Evolutionary conservation across 2,329 filamentous ascomycete species (phyloP).

Genomic region (Tolypocladium sp.): DNA sequence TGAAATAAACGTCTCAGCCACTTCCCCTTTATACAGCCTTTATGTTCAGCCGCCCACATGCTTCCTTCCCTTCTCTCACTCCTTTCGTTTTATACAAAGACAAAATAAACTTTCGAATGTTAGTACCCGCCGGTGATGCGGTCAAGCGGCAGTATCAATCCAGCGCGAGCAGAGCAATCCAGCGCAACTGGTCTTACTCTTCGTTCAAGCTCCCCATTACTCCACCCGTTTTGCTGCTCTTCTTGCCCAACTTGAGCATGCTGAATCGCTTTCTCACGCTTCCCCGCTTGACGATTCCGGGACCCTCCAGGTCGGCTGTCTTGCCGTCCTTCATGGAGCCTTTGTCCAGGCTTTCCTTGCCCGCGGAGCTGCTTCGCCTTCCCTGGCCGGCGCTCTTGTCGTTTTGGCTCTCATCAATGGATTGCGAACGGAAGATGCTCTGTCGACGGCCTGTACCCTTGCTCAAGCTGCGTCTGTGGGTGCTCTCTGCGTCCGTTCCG

Average conservation of each 20-base stretch:
- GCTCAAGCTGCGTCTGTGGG: constrained; percentile 17
- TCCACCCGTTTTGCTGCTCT: constrained; percentile 46
- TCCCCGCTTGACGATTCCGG: constrained; percentile 36
- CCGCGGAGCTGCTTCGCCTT: constrained; percentile 11
- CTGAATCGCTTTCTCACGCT: constrained; percentile 73
- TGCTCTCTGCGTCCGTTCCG: constrained; percentile 23
- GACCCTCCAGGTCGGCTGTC: constrained; percentile 19
- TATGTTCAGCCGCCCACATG: neutral
- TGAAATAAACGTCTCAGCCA: neutral
- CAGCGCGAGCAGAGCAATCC: neutral
- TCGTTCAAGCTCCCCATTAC: constrained; percentile 47
- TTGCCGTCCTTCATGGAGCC: constrained; percentile 12
- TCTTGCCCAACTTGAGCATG: constrained; percentile 65
- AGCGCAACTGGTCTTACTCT: constrained; percentile 27
- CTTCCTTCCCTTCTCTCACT: neutral
- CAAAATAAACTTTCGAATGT: neutral
- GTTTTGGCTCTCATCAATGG: constrained; percentile 16
- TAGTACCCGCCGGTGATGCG: neutral
- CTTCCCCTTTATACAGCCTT: neutral
- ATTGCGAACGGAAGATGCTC: constrained; percentile 36
- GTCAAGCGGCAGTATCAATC: neutral
- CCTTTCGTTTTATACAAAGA: neutral
- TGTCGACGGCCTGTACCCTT: constrained; percentile 21
- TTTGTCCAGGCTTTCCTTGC: constrained; percentile 19
- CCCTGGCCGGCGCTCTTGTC: constrained; percentile 6